Conservation (phyloP, 108 stramenopile species). For the Heterococcus sp. region DNA sequence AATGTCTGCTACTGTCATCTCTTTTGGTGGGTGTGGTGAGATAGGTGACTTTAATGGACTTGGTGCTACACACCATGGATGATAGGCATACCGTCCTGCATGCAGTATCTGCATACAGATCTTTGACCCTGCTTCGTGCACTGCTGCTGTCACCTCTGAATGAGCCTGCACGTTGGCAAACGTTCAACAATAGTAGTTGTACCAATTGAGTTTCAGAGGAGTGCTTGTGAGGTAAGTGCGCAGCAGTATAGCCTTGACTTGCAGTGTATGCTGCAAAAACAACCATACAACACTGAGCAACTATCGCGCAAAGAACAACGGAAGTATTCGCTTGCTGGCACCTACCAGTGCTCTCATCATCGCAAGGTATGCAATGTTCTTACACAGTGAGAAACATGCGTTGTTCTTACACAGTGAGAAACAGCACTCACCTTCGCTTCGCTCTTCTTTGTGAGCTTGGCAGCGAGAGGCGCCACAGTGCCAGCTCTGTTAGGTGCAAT, state of each 20-base stretch:
- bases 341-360: no score
- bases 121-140: conserved; percentile 70
- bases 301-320: no score
- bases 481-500: conserved; percentile 87
- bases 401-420: no score
- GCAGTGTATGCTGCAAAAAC: no score
- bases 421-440: conserved; percentile 57
- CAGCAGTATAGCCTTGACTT: no score
- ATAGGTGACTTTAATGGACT: conserved; percentile 82
- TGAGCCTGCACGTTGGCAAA: conserved; percentile 66
- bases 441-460: conserved; percentile 71
- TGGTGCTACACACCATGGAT: conserved; percentile 85
- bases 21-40: conserved; percentile 72
- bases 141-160: conserved; percentile 78
- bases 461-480: conserved; percentile 83
- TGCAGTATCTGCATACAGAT: conserved; percentile 86
- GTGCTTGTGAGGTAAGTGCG: no score
- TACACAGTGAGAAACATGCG: no score
- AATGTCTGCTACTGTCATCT: conserved; percentile 66
- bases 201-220: no score
- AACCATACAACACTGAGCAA: no score
- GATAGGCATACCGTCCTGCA: conserved; percentile 86
- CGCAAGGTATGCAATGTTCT: no score
- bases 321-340: no score
- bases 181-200: no score